These are phyloP conservation scores for Westerdykella aurantiaca DNA, from an alignment of 2,329 filamentous ascomycete genomes.

Conservation along the genomic window DNA sequence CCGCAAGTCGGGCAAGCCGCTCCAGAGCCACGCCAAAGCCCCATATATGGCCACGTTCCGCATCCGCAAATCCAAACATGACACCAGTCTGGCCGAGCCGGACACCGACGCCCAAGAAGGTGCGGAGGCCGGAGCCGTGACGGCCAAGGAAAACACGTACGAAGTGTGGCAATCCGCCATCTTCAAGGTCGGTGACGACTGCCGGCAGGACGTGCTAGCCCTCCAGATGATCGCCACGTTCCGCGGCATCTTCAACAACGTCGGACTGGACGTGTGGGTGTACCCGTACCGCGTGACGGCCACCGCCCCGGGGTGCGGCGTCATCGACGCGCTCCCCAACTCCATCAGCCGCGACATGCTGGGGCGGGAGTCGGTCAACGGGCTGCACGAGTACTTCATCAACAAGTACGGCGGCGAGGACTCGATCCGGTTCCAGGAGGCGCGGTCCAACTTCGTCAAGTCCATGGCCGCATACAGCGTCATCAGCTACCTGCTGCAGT, in stretches of 20 bases:
- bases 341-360: constrained; percentile 99
- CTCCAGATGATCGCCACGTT: constrained; percentile 98
- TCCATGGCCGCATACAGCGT: constrained; percentile 98
- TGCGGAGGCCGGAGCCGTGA: constrained; percentile 40
- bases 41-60: constrained; percentile 99
- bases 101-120: constrained; percentile 43
- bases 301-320: constrained; percentile 92
- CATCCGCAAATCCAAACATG: constrained; percentile 70
- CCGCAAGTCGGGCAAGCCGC: constrained; percentile 91
- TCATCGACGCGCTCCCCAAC: constrained; percentile 96
- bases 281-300: constrained; percentile 97
- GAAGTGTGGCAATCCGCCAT: constrained; percentile 99
- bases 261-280: constrained; percentile 93
- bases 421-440: constrained; percentile 88
- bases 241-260: constrained; percentile 90
- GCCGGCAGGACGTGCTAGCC: constrained; percentile 91
- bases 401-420: constrained; percentile 97
- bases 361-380: constrained; percentile 94
- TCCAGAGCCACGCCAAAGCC: constrained; percentile 97
- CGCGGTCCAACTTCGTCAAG: constrained; percentile 96
- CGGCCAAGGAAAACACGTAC: constrained; percentile 52
- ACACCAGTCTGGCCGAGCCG: constrained; percentile 40
- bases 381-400: constrained; percentile 96
- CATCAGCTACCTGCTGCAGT: constrained; percentile 92
- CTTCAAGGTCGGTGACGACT: constrained; percentile 99